Base-by-base conservation (phyloP, 2,329 filamentous ascomycete genomes). In the Macrophomina phaseolina region DNA sequence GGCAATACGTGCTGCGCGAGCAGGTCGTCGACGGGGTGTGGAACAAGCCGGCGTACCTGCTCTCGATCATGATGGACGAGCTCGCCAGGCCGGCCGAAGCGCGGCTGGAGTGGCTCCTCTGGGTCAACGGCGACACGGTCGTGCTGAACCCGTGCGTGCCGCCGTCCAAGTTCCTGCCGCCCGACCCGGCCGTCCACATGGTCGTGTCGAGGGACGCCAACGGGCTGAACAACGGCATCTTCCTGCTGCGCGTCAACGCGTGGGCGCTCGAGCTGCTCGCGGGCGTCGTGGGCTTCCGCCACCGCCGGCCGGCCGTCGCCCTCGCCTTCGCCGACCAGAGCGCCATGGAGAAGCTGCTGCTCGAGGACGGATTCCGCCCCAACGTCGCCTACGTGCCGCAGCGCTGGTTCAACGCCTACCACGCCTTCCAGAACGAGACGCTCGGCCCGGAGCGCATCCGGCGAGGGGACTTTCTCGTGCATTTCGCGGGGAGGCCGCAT, bases 401-500 rank as follows among this genome's bases (percentile, higher is more conserved):
- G 67, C 70, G 80, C 8, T 81, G 79, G 80, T 81, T 82, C 71
- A 82, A 82, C 67, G 78, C 78, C 1, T 82, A 81, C 56, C 73
- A 79, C 56, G 77, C 76, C 18, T 77, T 78, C 56, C 74, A 77
- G 56, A 76, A 77, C 64, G 75, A 78, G 64, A 80, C 74, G 3
- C 67, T 80, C 38, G 68, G 73, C 1, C 71, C 76, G 0, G 52
- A 38, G 34, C 16, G 16, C 76, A 73, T 78, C 5, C 74, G 78
- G 12, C 73, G 77, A 42, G 80, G 80, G 3, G 80, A 82, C 64
- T 76, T 80, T 64, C 68, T 82, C 11, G 78, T 82, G n/a, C 80
- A 82, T 68, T 81, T 82, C 64, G 77, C 80, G 5, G 80, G 80
- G 0, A 71, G 77, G 1, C 68, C 67, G 1, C 69, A 78, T 12